Conservation (phyloP, 805 yeast genomes). For the Candida namnaoensis region DNA sequence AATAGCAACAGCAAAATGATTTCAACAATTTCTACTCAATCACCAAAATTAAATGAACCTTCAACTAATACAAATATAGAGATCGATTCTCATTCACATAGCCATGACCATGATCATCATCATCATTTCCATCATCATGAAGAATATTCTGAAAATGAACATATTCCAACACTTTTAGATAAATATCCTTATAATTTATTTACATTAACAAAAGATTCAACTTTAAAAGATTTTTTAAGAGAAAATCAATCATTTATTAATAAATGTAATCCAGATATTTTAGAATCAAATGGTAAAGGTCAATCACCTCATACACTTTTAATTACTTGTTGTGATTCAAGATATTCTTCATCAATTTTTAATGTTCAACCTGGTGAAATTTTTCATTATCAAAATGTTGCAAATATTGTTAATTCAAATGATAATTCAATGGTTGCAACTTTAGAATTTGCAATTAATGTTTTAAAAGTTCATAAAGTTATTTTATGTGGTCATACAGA, state of each 20-base stretch:
- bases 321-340: slow-evolving; percentile 92
- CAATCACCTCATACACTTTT: slow-evolving; percentile 91
- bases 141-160: too few relatives aligned
- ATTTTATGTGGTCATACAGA: slow-evolving; percentile 91
- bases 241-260: slow-evolving; percentile 36
- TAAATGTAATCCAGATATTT: slow-evolving; percentile 13
- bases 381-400: slow-evolving; percentile 83
- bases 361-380: slow-evolving; percentile 86
- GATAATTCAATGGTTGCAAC: slow-evolving; percentile 74
- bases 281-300: slow-evolving; percentile 54
- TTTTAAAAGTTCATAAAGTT: slow-evolving; percentile 70
- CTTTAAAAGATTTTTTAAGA: slow-evolving; percentile 36
- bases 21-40: too few relatives aligned
- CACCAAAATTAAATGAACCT: too few relatives aligned
- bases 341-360: slow-evolving; percentile 74
- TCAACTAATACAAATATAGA: too few relatives aligned
- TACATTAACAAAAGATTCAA: slow-evolving; percentile 35
- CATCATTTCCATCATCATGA: not conserved
- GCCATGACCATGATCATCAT: too few relatives aligned
- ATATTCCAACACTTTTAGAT: too few relatives aligned
- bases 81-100: too few relatives aligned
- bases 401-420: slow-evolving; percentile 58
- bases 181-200: slow-evolving; percentile 2
- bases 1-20: too few relatives aligned
- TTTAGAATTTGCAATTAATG: slow-evolving; percentile 81